Base-by-base conservation (phyloP, 73 alveolate genomes). In the Blepharisma stoltei region DNA sequence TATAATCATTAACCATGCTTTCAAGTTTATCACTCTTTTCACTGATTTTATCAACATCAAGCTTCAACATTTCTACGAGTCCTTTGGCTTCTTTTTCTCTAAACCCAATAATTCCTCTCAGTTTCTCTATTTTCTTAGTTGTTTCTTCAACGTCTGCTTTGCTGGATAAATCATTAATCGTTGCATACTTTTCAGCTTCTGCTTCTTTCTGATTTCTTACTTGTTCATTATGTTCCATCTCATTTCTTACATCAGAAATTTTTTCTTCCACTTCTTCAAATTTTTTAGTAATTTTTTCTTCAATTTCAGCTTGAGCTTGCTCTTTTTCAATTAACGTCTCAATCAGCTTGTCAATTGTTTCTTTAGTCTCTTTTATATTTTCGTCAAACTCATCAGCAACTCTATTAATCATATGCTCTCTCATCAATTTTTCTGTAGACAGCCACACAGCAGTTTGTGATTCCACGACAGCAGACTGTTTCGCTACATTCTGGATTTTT, bases 331-430 rank as follows among this genome's bases (percentile, higher is more conserved):
- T 60, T 9, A 60, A 38, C 2, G 46, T 14, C 45, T 60, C 73
- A 8, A 44, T 43, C 20, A 76, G 8, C 32, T 38, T 54, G 1
- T 49, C 76, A 32, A 54, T 38, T 20, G 50, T 76, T 25, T 76
- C 83, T 27, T 76, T 32, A 7, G 50, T 7, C 0, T 23, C 76
- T 23, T 21, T 54, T 6, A 76, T 14, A 7, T 44, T 7, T 37
- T 54, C 83, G 52, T 54, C 78, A 54, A 76, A 14, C 7, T 43
- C 78, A 14, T 76, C 77, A 3, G 43, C 11, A 7, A 27, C 77
- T 44, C 66, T 80, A 71, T 27, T 71, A 5, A 50, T 81, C 86
- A 41, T 55, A 41, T 32, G 86, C 89, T 67, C 84, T 81, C 93
- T 54, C 8, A 77, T 77, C 6, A 82, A 32, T 54, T 86, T 86